Evolutionary conservation across 257 asterid genomes (phyloP).

Genomic region (Nicotiana obtusifolia): DNA sequence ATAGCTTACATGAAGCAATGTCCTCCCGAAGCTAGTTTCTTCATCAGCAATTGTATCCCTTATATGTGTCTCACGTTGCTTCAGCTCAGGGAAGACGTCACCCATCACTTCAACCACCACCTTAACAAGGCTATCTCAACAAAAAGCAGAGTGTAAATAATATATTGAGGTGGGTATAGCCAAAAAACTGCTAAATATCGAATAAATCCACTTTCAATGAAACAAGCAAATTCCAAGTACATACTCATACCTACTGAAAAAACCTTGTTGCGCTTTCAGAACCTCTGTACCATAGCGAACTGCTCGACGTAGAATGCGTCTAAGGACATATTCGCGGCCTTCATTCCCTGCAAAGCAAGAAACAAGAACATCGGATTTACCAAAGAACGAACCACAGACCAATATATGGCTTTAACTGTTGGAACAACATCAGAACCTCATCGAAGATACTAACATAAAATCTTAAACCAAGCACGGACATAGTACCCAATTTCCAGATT

Average conservation of each 20-base stretch:
- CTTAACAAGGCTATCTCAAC: constrained; percentile 61
- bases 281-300: constrained; percentile 98
- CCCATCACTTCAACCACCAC: constrained; percentile 80
- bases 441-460: neutral
- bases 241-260: constrained; percentile 66
- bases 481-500: neutral
- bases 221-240: neutral
- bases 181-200: neutral
- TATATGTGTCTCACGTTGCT: constrained; percentile 51
- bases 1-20: constrained; percentile 63
- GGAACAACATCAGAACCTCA: neutral
- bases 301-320: constrained; percentile 96
- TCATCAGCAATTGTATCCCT: constrained; percentile 75
- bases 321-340: constrained; percentile 94
- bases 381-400: neutral
- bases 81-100: constrained; percentile 84
- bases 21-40: constrained; percentile 90
- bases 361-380: constrained; percentile 3
- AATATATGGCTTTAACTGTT: neutral
- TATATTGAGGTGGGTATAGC: neutral
- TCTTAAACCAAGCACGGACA: neutral
- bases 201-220: neutral
- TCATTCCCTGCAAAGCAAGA: constrained; percentile 64
- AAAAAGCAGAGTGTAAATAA: constrained; percentile 16
- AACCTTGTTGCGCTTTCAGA: constrained; percentile 76